Conservation (phyloP, 495 filamentous ascomycete species). For the Hypoxylon cercidicola region DNA sequence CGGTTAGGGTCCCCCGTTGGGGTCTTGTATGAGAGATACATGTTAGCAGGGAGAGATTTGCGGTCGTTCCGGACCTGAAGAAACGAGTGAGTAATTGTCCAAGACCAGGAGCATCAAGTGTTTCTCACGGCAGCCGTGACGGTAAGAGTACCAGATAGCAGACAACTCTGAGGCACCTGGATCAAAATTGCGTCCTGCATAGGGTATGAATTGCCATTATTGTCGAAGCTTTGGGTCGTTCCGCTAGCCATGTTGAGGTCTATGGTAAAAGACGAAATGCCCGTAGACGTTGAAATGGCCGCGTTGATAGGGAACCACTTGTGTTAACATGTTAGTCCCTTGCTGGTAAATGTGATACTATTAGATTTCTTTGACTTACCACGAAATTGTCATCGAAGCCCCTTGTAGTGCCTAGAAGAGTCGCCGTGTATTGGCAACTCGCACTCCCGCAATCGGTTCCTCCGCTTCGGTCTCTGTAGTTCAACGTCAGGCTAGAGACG, state of each 20-base stretch:
- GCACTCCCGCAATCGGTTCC: constrained; percentile 72
- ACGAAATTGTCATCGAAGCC: constrained; percentile 70
- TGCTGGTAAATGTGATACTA: neutral
- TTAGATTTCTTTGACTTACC: constrained; percentile 45
- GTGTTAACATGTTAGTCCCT: constrained; percentile 19
- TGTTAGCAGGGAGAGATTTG: constrained; percentile 50
- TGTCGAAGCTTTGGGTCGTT: constrained; percentile 52
- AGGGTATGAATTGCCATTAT: constrained; percentile 60
- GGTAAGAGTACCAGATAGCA: constrained; percentile 55
- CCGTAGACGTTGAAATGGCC: constrained; percentile 49
- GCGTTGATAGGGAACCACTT: constrained; percentile 58
- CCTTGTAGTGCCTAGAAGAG: constrained; percentile 56
- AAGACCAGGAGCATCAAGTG: neutral
- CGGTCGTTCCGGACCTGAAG: constrained; percentile 62
- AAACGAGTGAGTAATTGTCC: constrained; percentile 29
- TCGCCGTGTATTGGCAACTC: constrained; percentile 56
- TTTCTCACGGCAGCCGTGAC: constrained; percentile 54
- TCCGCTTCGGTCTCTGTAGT: constrained; percentile 94
- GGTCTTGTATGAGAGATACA: constrained; percentile 61
- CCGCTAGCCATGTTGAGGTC: constrained; percentile 55
- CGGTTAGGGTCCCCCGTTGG: constrained; percentile 53
- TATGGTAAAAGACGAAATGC: constrained; percentile 60
- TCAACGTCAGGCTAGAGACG: constrained; percentile 64
- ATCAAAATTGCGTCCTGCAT: constrained; percentile 56
- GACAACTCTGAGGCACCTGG: constrained; percentile 59